These are phyloP conservation scores for Mycena citricolor DNA, from an alignment of 1,284 basidiomycete genomes.

Conservation along the genomic window DNA sequence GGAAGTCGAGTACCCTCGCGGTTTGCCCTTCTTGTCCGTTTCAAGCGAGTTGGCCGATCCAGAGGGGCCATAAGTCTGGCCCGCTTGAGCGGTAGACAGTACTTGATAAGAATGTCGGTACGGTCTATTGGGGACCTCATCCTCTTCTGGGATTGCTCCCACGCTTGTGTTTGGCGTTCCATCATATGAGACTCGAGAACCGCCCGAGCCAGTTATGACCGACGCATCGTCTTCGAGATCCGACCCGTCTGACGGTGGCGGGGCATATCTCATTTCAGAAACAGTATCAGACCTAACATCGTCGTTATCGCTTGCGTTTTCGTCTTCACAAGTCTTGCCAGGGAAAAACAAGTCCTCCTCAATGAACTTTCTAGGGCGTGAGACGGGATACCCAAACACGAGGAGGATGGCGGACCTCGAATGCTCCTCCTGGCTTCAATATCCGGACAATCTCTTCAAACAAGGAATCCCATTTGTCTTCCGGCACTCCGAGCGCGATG, in stretches of 20 bases:
- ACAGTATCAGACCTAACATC: slow-evolving; percentile 24
- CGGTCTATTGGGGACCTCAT: no score
- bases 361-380: slow-evolving; percentile 44
- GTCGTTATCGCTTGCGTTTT: no score
- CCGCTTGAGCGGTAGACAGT: no score
- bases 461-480: slow-evolving; percentile 69
- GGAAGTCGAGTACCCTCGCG: slow-evolving; percentile 19
- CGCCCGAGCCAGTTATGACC: slow-evolving; percentile 18
- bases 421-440: slow-evolving; percentile 64
- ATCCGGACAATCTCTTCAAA: slow-evolving; percentile 67
- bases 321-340: slow-evolving; percentile 41
- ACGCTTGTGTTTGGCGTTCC: slow-evolving; percentile 21
- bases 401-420: slow-evolving; percentile 47
- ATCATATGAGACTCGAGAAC: slow-evolving; percentile 19
- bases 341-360: slow-evolving; percentile 74
- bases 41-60: no score
- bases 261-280: slow-evolving; percentile 23
- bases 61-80: no score
- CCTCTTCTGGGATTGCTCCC: slow-evolving; percentile 17
- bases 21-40: slow-evolving; percentile 11
- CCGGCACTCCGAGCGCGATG: slow-evolving; percentile 68
- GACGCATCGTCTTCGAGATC: slow-evolving; percentile 21
- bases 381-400: slow-evolving; percentile 1
- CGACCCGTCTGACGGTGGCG: slow-evolving; percentile 8
- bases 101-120: no score